Base-by-base conservation (phyloP, 2,329 filamentous ascomycete species). In the Didymella pomorum region DNA sequence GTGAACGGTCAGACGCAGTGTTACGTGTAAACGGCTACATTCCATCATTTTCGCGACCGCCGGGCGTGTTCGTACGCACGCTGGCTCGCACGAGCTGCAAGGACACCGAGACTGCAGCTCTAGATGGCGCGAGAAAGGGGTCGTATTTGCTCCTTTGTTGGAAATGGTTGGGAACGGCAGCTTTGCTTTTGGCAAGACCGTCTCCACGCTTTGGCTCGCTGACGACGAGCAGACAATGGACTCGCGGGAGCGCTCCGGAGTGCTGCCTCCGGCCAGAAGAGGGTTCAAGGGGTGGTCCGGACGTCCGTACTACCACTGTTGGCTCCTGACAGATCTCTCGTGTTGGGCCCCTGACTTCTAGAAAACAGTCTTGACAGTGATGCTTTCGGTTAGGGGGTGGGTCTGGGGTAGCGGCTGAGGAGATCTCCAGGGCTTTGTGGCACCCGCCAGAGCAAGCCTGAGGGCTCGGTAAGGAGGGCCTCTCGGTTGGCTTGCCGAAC, bases 401-500 rank as follows among this genome's bases (percentile, higher is more conserved):
- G 50, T 58, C 56, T 58, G 56, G 56, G 56, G 56, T 58, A 48
- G 56, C 45, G 56, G 56, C 56, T 58, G 56, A 50, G 45, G 39
- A 50, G 56, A 58, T 58, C 50, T 43, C 41, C 41, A 16, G 16
- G 41, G 41, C 12, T 10, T 49, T 41, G 50, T 58, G 49, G 49
- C 55, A 58, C 49, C 55, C 54, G 43, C 54, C 48, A 47, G 43
- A 54, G 37, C 35, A 35, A 25, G 54, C 54, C 43, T 48, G 44
- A 49, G 21, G 35, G 37, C 44, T 48, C 50, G 56, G 49, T 41
- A 53, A 45, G 31, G 41, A 46, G 29, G 50, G 50, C 56, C 41
- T 58, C 56, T 58, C 56, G 56, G 56, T 54, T 50, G 50, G 50
- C 56, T 58, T 58, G 50, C 56, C 56, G 56, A 58, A 53, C 44